A percentile compares a stretch with the other conserved stretches of the same genome.
Conservation (phyloP, 306 rosid species). For the Sophora flavescens region DNA sequence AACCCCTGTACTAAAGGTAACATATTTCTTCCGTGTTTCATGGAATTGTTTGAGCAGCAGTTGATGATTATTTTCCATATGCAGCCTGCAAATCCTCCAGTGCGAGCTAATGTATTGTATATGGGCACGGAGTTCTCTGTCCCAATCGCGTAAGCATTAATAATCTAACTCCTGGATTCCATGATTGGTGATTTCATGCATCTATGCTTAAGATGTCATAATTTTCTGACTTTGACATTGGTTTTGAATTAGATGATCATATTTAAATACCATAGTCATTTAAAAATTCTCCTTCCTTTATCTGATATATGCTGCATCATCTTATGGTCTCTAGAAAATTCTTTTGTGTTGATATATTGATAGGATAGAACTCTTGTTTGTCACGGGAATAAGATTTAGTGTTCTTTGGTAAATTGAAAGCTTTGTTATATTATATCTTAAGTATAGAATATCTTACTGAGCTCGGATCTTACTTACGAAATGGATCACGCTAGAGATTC, state of each 20-base stretch:
- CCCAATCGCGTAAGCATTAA: conserved; percentile 72
- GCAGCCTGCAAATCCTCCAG: conserved; percentile 93
- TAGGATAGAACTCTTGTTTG: background rate
- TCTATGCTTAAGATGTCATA: conserved; percentile 18
- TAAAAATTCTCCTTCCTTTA: conserved; percentile 12
- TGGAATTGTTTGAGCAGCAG: conserved; percentile 35
- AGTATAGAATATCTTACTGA: background rate
- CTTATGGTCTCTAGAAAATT: background rate
- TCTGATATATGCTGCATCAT: background rate
- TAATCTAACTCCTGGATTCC: background rate
- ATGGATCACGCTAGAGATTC: background rate
- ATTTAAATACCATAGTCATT: conserved; percentile 13
- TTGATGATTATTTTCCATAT: conserved; percentile 50
- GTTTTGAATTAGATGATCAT: conserved; percentile 39
- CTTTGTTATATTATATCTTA: conserved; percentile 1
- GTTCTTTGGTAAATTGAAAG: conserved; percentile 2
- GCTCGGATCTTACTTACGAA: background rate
- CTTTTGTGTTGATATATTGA: background rate
- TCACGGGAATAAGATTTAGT: conserved; percentile 22
- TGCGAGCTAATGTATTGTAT: conserved; percentile 90
- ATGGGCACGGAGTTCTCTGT: conserved; percentile 72
- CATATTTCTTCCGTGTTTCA: conserved; percentile 10
- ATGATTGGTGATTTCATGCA: conserved; percentile 13
- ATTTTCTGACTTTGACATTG: conserved; percentile 14
- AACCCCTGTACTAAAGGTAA: conserved; percentile 80